Evolutionary conservation across 1,284 basidiomycete species (phyloP), one percentile per base, ranked within the genome.

Genomic region (Cryptococcus amylolentus): DNA sequence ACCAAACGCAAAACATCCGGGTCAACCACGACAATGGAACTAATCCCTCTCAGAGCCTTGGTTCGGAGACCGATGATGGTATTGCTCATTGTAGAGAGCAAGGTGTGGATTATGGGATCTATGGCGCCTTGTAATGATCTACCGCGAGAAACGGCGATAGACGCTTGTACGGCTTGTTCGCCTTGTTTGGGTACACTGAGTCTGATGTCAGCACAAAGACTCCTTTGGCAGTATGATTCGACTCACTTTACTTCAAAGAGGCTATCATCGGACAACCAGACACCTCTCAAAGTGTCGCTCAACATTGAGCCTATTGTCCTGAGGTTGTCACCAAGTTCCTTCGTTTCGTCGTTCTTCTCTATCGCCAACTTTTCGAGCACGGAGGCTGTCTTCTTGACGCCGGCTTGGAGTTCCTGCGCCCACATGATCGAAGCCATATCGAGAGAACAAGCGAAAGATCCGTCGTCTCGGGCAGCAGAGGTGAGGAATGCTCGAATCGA

Each of bases 51-150:
- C 42, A 97, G 79, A 0, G 92, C 93, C 71, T 96, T 96, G 1
- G 91, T 92, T 38, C 92, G 84, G 80, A 93, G 87, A 65, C 88
- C 89, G 26, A 95, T 91, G 3, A 86, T 83, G 2, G 87, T 82
- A 0, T 88, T 86, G 67, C 92, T 89, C 60, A 94, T 81, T 2
- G 89, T 85, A 53, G 81, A 77, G 23, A 95, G 71, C 20, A 94
- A 85, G 16, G 87, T 85, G 35, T 84, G 85, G 5, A 96, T 76
- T 50, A 95, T 88, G 0, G 87, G 85, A 41, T 88, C 84, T 71
- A 93, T 91, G 1, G 87, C 88, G 55, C 83, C 85, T 57, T 84
- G 84, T 48, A 95, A 78, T 43, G 81, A 82, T 58, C 90, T 88
- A 23, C 86, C 82, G 0, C 84, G 84, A 16, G 88, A 88, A 50